Percentiles rank a stretch among this genome's conserved stretches.
phyloP scores from a whole-genome alignment of 2,329 filamentous ascomycete genomes.

The Xylariaceae sp. region DNA sequence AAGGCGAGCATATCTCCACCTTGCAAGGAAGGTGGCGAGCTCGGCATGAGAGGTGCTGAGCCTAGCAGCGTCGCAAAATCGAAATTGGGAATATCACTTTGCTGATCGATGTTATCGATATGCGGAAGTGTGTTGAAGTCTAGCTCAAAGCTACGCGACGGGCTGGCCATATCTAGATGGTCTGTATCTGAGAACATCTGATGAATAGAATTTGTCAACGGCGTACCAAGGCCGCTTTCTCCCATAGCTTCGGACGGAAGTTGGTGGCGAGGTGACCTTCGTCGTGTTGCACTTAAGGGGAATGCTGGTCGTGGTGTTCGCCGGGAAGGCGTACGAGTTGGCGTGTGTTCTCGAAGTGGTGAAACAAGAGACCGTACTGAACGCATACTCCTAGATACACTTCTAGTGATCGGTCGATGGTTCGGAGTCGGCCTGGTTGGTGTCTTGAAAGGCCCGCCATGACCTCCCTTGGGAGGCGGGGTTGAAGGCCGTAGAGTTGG shows the following conservation, averaged over 20 bases:
- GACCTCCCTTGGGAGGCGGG: conserved; percentile 46
- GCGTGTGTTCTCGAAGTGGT: conserved; percentile 45
- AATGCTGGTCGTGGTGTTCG: conserved; percentile 36
- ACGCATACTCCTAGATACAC: conserved; percentile 52
- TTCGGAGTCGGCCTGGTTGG: conserved; percentile 57
- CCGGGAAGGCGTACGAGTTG: conserved; percentile 38
- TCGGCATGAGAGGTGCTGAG: conserved; percentile 44
- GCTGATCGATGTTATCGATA: conserved; percentile 29
- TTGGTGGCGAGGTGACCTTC: conserved; percentile 37
- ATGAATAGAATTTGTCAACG: conserved; percentile 43
- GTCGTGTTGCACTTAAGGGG: conserved; percentile 11
- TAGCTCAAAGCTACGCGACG: conserved; percentile 38
- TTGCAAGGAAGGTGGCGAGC: conserved; percentile 41
- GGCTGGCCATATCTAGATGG: conserved; percentile 39
- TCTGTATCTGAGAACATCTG: conserved; percentile 57
- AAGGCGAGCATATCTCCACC: conserved; percentile 23
- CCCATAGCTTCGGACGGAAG: conserved; percentile 25
- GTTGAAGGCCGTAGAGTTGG: conserved; percentile 50
- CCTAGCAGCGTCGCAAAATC: conserved; percentile 47
- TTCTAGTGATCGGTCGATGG: conserved; percentile 57
- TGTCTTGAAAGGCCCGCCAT: conserved; percentile 51
- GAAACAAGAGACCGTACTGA: conserved; percentile 42
- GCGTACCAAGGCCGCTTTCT: conserved; percentile 19
- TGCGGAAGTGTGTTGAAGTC: conserved; percentile 40
- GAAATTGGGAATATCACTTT: conserved; percentile 27